phyloP scores from a whole-genome alignment of 2,329 filamentous ascomycete species.

The Aspergillus novofumigatus region DNA sequence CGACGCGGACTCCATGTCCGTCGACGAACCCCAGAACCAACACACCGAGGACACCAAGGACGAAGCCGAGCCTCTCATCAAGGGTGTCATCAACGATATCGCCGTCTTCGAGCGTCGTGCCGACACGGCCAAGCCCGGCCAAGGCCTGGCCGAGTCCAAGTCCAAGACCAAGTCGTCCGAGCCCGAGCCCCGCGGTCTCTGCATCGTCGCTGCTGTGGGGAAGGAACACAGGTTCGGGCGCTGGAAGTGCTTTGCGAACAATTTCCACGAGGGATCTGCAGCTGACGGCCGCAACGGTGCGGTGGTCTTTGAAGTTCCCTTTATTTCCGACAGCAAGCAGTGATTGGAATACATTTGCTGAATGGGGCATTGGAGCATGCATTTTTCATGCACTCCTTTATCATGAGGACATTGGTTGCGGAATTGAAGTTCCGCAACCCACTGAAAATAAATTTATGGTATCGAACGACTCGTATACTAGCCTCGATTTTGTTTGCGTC shows the following conservation, averaged over 20 bases:
- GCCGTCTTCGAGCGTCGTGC: slow-evolving; percentile 75
- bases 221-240: slow-evolving; percentile 81
- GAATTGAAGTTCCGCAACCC: background rate
- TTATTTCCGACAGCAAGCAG: slow-evolving; percentile 19
- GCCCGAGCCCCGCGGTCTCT: slow-evolving; percentile 56
- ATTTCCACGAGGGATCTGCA: slow-evolving; percentile 29
- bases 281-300: slow-evolving; percentile 69
- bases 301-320: slow-evolving; percentile 79
- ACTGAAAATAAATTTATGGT: background rate
- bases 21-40: slow-evolving; percentile 15
- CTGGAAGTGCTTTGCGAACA: slow-evolving; percentile 59
- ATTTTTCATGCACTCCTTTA: background rate
- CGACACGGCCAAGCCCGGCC: slow-evolving; percentile 23
- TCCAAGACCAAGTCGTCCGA: slow-evolving; percentile 37
- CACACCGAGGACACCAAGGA: slow-evolving; percentile 15
- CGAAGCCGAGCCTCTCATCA: slow-evolving; percentile 44
- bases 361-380: background rate
- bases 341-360: background rate
- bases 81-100: slow-evolving; percentile 84
- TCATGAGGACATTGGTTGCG: background rate
- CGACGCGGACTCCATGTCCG: slow-evolving; percentile 23
- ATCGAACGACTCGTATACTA: background rate
- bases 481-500: background rate
- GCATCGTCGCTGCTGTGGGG: slow-evolving; percentile 78
- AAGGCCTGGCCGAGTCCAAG: slow-evolving; percentile 18